Evolutionary conservation across 2,329 filamentous ascomycete genomes (phyloP).

Genomic region (Penicillium sp.): DNA sequence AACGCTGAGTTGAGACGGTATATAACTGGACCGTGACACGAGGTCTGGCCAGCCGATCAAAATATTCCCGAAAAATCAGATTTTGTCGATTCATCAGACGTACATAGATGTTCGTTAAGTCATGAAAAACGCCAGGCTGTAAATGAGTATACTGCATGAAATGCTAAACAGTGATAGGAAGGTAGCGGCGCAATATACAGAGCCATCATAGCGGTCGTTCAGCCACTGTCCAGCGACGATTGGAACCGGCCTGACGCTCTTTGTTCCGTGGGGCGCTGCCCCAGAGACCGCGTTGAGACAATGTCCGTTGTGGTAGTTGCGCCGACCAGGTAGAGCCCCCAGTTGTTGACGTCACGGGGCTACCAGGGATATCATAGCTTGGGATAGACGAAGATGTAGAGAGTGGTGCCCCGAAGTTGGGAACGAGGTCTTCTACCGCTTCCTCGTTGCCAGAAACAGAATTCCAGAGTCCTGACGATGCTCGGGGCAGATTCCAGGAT

Average conservation of each 20-base stretch:
- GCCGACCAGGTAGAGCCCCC: conserved; percentile 20
- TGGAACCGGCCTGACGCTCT: conserved; percentile 33
- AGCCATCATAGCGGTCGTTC: conserved; percentile 34
- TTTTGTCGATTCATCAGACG: conserved; percentile 1
- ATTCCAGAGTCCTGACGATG: conserved; percentile 43
- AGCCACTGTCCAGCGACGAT: conserved; percentile 46
- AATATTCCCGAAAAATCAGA: conserved; percentile 5
- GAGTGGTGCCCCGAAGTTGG: conserved; percentile 40
- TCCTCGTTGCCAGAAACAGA: conserved; percentile 31
- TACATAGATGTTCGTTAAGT: conserved; percentile 3
- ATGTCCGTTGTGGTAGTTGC: conserved; percentile 35
- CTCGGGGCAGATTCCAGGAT: conserved; percentile 32
- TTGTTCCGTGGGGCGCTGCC: conserved; percentile 36
- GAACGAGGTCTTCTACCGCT: conserved; percentile 40
- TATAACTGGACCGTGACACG: neutral
- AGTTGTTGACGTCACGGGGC: neutral
- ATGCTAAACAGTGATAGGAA: conserved; percentile 3
- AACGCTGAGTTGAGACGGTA: conserved; percentile 3
- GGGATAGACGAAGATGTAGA: conserved; percentile 21
- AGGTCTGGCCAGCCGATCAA: neutral
- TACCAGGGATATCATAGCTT: neutral
- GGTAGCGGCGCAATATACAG: neutral
- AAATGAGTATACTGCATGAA: neutral
- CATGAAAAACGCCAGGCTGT: neutral
- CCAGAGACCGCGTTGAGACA: conserved; percentile 45